These are phyloP conservation scores for Exophiala lecanii-corni DNA, from an alignment of 2,329 filamentous ascomycete genomes.

Conservation along the genomic window DNA sequence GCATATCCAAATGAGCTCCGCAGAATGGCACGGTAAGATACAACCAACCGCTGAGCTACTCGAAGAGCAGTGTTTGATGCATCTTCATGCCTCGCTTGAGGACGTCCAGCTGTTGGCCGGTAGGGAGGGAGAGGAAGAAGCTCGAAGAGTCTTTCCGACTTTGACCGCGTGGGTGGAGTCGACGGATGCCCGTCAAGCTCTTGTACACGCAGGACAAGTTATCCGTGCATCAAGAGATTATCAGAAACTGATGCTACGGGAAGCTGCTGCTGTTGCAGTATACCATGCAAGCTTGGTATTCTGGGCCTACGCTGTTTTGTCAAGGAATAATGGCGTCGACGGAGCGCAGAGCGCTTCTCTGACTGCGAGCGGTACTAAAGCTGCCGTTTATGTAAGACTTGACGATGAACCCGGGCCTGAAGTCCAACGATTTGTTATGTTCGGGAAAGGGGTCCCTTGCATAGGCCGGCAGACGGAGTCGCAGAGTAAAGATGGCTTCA, in stretches of 20 bases:
- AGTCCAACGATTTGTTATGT: slow-evolving; percentile 2
- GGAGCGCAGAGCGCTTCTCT: not conserved
- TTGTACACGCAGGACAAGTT: slow-evolving; percentile 7
- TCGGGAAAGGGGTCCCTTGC: slow-evolving; percentile 3
- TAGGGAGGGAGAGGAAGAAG: slow-evolving; percentile 4
- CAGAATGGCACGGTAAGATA: not conserved
- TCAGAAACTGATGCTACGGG: slow-evolving; percentile 22
- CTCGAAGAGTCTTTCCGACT: slow-evolving; percentile 1
- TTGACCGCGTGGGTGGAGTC: slow-evolving; percentile 2
- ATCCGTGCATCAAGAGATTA: not conserved
- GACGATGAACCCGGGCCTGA: not conserved
- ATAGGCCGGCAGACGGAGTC: not conserved
- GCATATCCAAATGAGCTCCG: not conserved
- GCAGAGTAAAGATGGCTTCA: not conserved
- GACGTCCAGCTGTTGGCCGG: slow-evolving; percentile 4
- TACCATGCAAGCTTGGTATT: slow-evolving; percentile 3
- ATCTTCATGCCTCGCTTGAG: slow-evolving; percentile 3
- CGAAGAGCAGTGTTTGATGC: not conserved
- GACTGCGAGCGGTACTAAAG: not conserved
- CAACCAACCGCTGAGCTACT: not conserved
- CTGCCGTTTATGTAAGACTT: not conserved
- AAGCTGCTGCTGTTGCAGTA: not conserved
- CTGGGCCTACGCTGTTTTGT: slow-evolving; percentile 1
- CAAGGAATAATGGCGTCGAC: not conserved
- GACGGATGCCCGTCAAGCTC: slow-evolving; percentile 1